Evolutionary conservation across 116 monocot species (phyloP), one percentile per base, ranked within the genome.

Genomic region (Thalassia testudinum): DNA sequence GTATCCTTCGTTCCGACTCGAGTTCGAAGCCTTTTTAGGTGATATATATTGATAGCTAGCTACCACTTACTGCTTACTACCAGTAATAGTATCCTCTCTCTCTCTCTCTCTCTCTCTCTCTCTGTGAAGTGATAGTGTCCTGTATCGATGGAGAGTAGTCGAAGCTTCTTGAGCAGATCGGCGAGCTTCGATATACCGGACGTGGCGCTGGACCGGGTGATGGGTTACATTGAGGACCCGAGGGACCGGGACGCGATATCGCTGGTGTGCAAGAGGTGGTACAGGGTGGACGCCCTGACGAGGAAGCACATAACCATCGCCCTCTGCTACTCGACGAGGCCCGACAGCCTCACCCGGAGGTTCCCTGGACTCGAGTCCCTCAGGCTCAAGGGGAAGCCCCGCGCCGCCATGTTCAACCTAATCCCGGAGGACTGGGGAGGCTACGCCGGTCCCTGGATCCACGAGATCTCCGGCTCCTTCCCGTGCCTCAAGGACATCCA

Each of bases 241-340:
- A 57, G 72, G 42, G 77, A 81, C 63, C 50, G 86, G 49, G 80
- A 68, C 19, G 70, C 81, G 12, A 58, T 64, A 26, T 81, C 75
- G 10, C 75, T 72, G 38, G 86, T 78, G 14, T 75, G 75, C 60
- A 53, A 53, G 56, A 65, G 53, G 54, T 86, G 81, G 86, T 58
- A 72, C 68, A 60, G 56, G 28, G 29, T 69, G 22, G 81, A 77
- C 56, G 50, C 74, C 24, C 17, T 68, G 47, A 72, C 80, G 18
- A 61, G 80, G 52, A 86, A 86, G 64, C 86, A 81, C 71, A 70
- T 86, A 54, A 86, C 86, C 14, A 69, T 81, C 34, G 78, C 86
- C 8, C 60, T 81, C 48, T 86, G 86, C 59, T 86, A 86, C 72
- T 77, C 80, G 25, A 69, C 77, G 14, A 69, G 62, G 27, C 89